Conservation (phyloP, 2,329 filamentous ascomycete species). For the Fusarium neocosmosporiellum region DNA sequence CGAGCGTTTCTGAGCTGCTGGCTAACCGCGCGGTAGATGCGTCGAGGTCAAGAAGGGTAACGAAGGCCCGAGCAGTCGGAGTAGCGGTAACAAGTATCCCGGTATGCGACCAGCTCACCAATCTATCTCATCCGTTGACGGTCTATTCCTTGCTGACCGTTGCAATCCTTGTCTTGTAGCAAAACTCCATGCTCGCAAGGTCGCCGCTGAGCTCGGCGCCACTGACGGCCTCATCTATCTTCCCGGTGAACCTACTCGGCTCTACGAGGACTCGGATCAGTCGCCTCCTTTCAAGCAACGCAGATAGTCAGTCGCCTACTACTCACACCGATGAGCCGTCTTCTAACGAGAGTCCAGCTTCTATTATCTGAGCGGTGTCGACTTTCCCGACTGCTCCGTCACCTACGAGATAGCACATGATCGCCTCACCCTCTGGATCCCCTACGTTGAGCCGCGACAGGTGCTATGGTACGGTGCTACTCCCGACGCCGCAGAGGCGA, state of each 20-base stretch:
- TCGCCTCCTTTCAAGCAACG: conserved; percentile 66
- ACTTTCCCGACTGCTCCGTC: conserved; percentile 65
- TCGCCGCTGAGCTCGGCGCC: conserved; percentile 62
- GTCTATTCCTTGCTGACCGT: neutral
- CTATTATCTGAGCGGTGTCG: conserved; percentile 67
- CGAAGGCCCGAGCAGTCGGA: conserved; percentile 23
- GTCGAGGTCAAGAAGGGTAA: conserved; percentile 53
- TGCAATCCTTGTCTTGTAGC: conserved; percentile 49
- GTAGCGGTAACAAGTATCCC: conserved; percentile 50
- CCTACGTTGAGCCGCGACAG: conserved; percentile 70
- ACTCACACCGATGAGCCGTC: neutral
- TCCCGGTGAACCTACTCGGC: conserved; percentile 61
- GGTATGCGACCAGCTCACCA: conserved; percentile 42
- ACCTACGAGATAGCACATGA: conserved; percentile 71
- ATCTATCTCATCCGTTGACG: neutral
- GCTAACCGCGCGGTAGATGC: conserved; percentile 35
- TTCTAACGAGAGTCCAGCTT: conserved; percentile 55
- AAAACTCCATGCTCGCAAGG: conserved; percentile 67
- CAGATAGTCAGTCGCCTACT: conserved; percentile 61
- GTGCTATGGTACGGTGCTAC: conserved; percentile 73
- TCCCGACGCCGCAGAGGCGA: conserved; percentile 70
- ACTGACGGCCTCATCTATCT: conserved; percentile 66
- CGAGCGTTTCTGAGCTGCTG: neutral
- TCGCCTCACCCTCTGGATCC: conserved; percentile 78
- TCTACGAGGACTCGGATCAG: conserved; percentile 70